A percentile compares a stretch with the other conserved stretches of the same genome.
phyloP scores from a whole-genome alignment of 306 rosid species.

The Corylus avellana region DNA sequence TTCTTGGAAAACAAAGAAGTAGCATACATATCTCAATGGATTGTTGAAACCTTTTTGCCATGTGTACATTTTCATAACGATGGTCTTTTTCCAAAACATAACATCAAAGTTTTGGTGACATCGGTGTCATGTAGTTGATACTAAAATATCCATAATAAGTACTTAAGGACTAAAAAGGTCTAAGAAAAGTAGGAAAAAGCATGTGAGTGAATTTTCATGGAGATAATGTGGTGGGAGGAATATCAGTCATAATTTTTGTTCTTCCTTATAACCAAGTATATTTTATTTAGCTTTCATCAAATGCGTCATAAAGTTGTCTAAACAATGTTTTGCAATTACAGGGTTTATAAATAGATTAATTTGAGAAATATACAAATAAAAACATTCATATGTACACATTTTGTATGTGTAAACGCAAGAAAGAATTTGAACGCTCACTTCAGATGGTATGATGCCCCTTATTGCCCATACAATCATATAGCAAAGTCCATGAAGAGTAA shows the following conservation, averaged over 20 bases:
- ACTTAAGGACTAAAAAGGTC: background rate
- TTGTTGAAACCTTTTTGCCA: too few relatives aligned
- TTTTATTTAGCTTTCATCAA: background rate
- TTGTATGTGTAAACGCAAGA: slow-evolving; percentile 3
- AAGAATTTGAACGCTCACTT: slow-evolving; percentile 53
- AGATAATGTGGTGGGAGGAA: background rate
- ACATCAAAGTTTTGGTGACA: background rate
- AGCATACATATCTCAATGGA: too few relatives aligned
- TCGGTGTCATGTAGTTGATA: background rate
- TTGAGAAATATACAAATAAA: background rate
- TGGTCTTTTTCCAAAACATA: background rate
- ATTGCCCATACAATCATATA: slow-evolving; percentile 62
- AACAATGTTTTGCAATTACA: background rate
- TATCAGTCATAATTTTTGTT: background rate
- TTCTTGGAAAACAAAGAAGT: too few relatives aligned
- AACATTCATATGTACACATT: background rate
- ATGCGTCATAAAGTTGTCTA: background rate
- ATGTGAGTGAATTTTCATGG: background rate
- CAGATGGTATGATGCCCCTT: slow-evolving; percentile 44
- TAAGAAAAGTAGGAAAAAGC: background rate
- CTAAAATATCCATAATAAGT: background rate
- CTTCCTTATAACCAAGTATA: background rate
- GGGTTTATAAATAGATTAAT: background rate
- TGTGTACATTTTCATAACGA: too few relatives aligned
- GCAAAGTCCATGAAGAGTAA: slow-evolving; percentile 77